Evolutionary conservation across 495 filamentous ascomycete genomes (phyloP).

Genomic region (Pyrenopolyporus hunteri): DNA sequence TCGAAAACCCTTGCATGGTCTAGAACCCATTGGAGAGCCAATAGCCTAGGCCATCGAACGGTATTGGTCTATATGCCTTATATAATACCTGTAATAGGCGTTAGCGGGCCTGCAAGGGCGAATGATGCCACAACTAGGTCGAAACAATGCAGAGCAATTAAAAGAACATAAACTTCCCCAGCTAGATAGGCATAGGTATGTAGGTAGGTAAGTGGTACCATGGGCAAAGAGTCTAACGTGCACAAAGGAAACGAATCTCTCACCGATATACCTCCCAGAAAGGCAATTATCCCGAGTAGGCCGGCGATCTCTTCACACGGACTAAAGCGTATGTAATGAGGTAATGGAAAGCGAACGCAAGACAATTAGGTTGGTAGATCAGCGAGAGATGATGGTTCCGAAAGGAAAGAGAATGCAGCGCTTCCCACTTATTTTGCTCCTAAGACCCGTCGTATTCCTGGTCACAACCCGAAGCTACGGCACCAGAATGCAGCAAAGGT

Average conservation of each 20-base stretch:
- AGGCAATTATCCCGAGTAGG: constrained; percentile 7
- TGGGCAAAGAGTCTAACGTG: neutral
- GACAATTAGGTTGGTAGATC: neutral
- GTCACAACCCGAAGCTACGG: constrained; percentile 24
- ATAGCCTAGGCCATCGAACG: constrained; percentile 4
- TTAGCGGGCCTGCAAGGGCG: constrained; percentile 9
- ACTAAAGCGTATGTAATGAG: neutral
- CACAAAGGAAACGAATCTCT: constrained; percentile 15
- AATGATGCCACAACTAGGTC: constrained; percentile 32
- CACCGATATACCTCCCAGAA: constrained; percentile 18
- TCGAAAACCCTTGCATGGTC: constrained; percentile 19
- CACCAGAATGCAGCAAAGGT: neutral
- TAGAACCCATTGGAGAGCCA: constrained; percentile 7
- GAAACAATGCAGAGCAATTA: constrained; percentile 21
- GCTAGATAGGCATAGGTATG: too few species aligned
- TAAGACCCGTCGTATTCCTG: neutral
- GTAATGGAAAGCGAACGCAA: constrained; percentile 3
- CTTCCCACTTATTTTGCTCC: neutral
- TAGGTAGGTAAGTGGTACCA: constrained; percentile 14
- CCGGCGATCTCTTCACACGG: neutral
- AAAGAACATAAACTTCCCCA: constrained; percentile 18
- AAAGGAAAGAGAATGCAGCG: constrained; percentile 5
- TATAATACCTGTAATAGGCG: too few species aligned
- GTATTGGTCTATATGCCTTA: constrained; percentile 5
- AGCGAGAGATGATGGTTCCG: constrained; percentile 2